Evolutionary conservation across 2,329 filamentous ascomycete genomes (phyloP), one percentile per base, ranked within the genome.

Genomic region (Apiospora phragmitis): DNA sequence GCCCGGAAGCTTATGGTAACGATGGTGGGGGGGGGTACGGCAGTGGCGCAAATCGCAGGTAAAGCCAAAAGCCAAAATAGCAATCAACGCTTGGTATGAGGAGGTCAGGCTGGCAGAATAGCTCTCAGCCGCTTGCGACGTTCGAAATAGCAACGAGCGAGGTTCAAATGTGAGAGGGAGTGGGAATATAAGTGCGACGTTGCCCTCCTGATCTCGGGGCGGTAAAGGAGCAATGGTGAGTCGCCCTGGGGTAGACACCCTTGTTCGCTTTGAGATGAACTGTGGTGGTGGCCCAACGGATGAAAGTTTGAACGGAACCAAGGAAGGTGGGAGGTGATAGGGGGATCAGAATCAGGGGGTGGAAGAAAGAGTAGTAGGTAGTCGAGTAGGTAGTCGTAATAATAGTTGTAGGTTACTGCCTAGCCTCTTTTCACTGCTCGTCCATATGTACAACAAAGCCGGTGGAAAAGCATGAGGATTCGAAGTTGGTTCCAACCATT

Each of bases 11-110:
- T 62, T 32, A 12, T 35, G 24, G 21, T 38, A 38, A 32, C 29
- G 32, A 62, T 62, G 55, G 55, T 62, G 55, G 55, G 55, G 55
- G 55, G 55, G 55, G 55, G 55, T 62, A 32, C 18, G 55, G 18
- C 14, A 38, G 32, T 24, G 55, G 55, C 32, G 55, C 18, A n/a
- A 29, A n/a, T 62, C 38, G 55, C 21, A 35, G 29, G 55, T n/a
- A 38, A 38, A 38, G 55, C n/a, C 32, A 62, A 62, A 38, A 38
- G 14, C 29, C 29, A n/a, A 62, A n/a, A 62, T 18, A 38, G 26
- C 51, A 32, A 59, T 59, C 51, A 35, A 26, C 29, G 51, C 51
- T 32, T 32, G 7, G 32, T 32, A 38, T 32, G 29, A 59, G 51
- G 51, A 62, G 7, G 32, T 18, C 55, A 38, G 29, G 55, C 32